A percentile compares a stretch with the other conserved stretches of the same genome.
These are phyloP conservation scores for Atkinsonella texensis DNA, from an alignment of 2,329 filamentous ascomycete species.

Conservation along the genomic window DNA sequence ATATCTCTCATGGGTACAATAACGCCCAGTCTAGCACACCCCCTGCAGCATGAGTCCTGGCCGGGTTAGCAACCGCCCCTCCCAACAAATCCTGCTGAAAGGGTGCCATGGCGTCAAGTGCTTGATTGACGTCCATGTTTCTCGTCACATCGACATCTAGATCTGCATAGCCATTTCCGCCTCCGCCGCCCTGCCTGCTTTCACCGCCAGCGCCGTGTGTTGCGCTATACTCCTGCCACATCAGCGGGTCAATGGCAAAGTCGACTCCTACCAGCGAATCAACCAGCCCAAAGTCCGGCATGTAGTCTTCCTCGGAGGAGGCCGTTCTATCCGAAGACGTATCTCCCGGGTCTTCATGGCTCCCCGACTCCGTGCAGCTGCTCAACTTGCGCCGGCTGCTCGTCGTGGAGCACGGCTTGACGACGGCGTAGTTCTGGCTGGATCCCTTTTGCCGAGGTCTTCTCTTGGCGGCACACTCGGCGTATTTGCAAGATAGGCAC, in stretches of 20 bases:
- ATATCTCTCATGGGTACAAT: not conserved
- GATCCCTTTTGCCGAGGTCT: not conserved
- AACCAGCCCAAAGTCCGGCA: not conserved
- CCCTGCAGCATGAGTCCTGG: not conserved
- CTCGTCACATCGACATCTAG: not conserved
- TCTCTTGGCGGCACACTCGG: not conserved
- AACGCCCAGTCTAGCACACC: not conserved
- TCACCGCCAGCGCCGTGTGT: not conserved
- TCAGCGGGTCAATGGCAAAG: not conserved
- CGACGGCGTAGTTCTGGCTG: not conserved
- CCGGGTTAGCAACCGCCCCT: not conserved
- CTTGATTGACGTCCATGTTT: not conserved
- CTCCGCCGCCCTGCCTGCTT: not conserved
- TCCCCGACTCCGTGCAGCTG: not conserved
- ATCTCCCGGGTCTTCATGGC: not conserved
- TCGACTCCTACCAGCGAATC: not conserved
- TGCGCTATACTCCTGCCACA: not conserved
- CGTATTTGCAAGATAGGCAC: slow-evolving; percentile 1
- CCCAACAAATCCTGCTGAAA: not conserved
- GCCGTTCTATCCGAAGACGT: not conserved
- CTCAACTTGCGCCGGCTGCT: not conserved
- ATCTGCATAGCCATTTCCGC: not conserved
- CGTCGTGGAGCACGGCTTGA: not conserved
- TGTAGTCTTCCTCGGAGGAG: not conserved
- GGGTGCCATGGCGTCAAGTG: not conserved